Conservation (phyloP, 2,329 filamentous ascomycete genomes). For the Phialophora macrospora region DNA sequence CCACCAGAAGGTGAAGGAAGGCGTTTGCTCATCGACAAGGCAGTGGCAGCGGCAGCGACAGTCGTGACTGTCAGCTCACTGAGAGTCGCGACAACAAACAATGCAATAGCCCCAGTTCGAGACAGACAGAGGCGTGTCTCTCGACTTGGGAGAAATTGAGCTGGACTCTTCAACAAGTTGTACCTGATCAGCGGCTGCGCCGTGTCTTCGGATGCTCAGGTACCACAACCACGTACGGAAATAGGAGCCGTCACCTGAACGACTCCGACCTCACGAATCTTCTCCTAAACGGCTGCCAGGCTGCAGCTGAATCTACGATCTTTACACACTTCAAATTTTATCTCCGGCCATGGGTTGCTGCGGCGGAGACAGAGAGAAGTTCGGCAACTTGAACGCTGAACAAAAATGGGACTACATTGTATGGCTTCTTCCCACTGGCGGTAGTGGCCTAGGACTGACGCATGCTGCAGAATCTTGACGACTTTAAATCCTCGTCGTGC, state of each 20-base stretch:
- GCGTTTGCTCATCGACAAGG: background rate
- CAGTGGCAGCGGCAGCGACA: background rate
- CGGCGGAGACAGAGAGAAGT: conserved; percentile 63
- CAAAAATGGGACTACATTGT: conserved; percentile 96
- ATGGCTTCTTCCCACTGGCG: conserved; percentile 45
- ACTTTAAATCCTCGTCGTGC: conserved; percentile 84
- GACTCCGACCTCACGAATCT: conserved; percentile 5
- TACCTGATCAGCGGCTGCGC: conserved; percentile 36
- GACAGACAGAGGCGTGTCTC: conserved; percentile 14
- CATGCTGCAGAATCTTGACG: conserved; percentile 58
- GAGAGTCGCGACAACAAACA: conserved; percentile 8
- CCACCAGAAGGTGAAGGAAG: conserved; percentile 1
- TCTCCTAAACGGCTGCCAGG: conserved; percentile 33
- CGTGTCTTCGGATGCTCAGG: conserved; percentile 19
- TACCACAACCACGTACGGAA: background rate
- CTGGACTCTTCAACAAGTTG: conserved; percentile 37
- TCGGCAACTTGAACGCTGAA: conserved; percentile 72
- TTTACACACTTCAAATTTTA: conserved; percentile 7
- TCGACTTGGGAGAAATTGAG: conserved; percentile 31
- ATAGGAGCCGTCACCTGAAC: background rate
- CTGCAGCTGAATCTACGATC: conserved; percentile 28
- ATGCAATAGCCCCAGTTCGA: conserved; percentile 32
- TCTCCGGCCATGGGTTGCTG: conserved; percentile 68
- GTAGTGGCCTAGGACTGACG: conserved; percentile 21
- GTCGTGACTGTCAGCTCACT: background rate